Conservation (phyloP, 2,329 filamentous ascomycete genomes). For the Acephala macrosclerotiorum region DNA sequence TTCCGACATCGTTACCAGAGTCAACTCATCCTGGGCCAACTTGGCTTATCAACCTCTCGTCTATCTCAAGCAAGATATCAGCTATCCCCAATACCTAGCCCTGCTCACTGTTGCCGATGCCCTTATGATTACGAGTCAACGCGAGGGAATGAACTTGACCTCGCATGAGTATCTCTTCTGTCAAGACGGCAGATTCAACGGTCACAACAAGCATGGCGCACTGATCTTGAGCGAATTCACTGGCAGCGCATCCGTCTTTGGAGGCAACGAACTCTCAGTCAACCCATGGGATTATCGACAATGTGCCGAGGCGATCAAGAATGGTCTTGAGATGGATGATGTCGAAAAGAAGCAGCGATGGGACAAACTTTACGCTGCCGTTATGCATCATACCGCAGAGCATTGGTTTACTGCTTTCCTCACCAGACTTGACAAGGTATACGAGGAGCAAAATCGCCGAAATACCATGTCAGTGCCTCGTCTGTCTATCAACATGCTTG, state of each 20-base stretch:
- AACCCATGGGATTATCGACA: conserved; percentile 96
- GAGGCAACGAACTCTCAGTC: conserved; percentile 80
- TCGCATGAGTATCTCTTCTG: conserved; percentile 94
- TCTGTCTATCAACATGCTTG: conserved; percentile 72
- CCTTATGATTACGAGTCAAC: conserved; percentile 92
- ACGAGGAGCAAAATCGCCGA: conserved; percentile 84
- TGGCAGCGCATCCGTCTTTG: conserved; percentile 86
- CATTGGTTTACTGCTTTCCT: conserved; percentile 86
- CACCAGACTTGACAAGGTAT: conserved; percentile 73
- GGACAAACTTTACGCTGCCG: conserved; percentile 74
- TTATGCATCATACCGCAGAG: conserved; percentile 82
- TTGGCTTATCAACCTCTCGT: conserved; percentile 91
- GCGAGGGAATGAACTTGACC: conserved; percentile 97
- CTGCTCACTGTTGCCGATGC: conserved; percentile 89
- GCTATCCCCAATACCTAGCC: conserved; percentile 92
- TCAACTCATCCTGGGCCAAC: conserved; percentile 91
- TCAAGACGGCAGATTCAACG: conserved; percentile 78
- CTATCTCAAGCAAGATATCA: conserved; percentile 94
- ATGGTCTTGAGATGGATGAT: conserved; percentile 80
- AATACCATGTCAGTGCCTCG: conserved; percentile 89
- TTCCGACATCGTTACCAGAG: conserved; percentile 91
- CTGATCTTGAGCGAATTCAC: conserved; percentile 96
- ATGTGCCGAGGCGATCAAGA: conserved; percentile 85
- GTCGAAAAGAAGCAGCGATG: conserved; percentile 80
- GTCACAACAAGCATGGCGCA: conserved; percentile 82